Base-by-base conservation (phyloP, 345 rosid species). In the Gossypium arboreum region DNA sequence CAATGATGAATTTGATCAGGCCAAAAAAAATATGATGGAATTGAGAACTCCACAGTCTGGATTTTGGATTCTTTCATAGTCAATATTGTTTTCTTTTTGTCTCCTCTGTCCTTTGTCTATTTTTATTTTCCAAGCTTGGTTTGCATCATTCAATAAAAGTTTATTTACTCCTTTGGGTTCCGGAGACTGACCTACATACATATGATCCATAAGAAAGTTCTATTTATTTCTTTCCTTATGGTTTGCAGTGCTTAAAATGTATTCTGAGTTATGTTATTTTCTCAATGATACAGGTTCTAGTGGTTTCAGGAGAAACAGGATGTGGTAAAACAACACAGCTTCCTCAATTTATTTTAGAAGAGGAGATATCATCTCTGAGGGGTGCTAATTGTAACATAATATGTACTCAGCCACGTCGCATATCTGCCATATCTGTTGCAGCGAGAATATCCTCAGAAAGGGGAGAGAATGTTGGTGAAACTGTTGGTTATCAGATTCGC, bases 301-400 rank as follows among this genome's bases (percentile, higher is more conserved):
- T 94, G 50, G 90, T 92, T 74, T 94, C 98, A 65, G 98, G 98
- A 72, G 97, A 91, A 85, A 94, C 98, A 1, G 98, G 98, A 27
- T 94, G 98, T 89, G 98, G 98, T 79, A 94, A 94, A 84, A 92
- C 98, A 68, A 92, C 98, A 64, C 98, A 94, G 77, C 96, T 94
- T 75, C 97, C 98, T 80, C 98, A 92, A 20, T 94, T 88, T 86
- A 88, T 94, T 68, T 84, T 94, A 75, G 98, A 94, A 80, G 91
- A 90, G 88, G 96, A 89, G 82, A 89, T 94, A 86, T 76, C 91
- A 16, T 78, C 86, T 66, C 76, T 94, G 25, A 88, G 88, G 16
- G 98, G 98, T 75, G 97, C 89, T 79, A 80, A 89, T 61, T 94
- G 97, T 88, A 92, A 78, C 83, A 92, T 94, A 67, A 83, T 94